These are phyloP conservation scores for Picea glauca DNA, from an alignment of 75 land plant genomes.

Conservation along the genomic window DNA sequence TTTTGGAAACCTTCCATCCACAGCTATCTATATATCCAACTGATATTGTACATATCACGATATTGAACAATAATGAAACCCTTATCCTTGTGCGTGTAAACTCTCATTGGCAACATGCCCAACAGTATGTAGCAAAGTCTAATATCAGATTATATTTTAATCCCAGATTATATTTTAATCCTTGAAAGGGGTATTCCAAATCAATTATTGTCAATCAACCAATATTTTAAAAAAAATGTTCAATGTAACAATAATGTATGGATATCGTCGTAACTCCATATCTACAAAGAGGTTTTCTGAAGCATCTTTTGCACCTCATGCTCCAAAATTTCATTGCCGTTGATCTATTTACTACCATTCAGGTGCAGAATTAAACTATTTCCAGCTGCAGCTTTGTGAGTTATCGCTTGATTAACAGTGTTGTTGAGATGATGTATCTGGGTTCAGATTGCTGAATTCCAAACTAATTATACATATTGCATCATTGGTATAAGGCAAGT, in stretches of 20 bases:
- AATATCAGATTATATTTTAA: not conserved
- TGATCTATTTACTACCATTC: not conserved
- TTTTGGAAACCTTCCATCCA: not conserved
- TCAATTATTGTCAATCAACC: too few relatives aligned
- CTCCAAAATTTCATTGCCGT: not conserved
- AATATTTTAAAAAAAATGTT: not conserved
- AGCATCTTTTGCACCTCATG: not conserved
- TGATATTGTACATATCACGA: not conserved
- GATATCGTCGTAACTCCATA: not conserved
- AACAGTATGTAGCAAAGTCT: not conserved
- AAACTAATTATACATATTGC: not conserved
- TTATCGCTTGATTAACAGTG: slow-evolving; percentile 2
- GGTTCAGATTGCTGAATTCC: not conserved
- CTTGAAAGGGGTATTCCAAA: too few relatives aligned
- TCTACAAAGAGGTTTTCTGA: not conserved
- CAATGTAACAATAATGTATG: not conserved
- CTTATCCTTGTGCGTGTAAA: not conserved
- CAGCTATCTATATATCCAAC: not conserved
- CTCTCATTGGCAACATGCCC: too few relatives aligned
- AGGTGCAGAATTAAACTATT: not conserved
- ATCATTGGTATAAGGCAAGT: not conserved
- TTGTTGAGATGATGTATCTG: not conserved
- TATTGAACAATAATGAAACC: not conserved
- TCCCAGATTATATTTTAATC: too few relatives aligned
- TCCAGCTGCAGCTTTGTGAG: not conserved